These are phyloP conservation scores for Zoysia japonica DNA, from an alignment of 176 grass and related monocot genomes.

Conservation along the genomic window DNA sequence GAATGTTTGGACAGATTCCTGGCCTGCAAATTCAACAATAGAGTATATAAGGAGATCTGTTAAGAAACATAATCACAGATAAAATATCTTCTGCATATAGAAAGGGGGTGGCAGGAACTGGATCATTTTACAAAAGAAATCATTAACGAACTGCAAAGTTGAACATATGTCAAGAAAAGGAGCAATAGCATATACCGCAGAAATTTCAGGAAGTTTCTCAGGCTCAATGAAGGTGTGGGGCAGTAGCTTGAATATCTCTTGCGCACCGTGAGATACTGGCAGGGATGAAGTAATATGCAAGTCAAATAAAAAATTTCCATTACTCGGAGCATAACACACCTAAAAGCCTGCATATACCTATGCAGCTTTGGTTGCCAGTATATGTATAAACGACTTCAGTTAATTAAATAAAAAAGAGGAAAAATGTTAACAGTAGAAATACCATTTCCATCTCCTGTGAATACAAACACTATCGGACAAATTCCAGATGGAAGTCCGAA, in stretches of 20 bases:
- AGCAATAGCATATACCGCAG: constrained; percentile 56
- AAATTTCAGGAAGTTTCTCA: constrained; percentile 76
- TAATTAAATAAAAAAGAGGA: constrained; percentile 2
- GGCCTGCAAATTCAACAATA: constrained; percentile 49
- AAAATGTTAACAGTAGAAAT: constrained; percentile 5
- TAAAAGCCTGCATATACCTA: neutral
- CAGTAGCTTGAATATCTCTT: constrained; percentile 98
- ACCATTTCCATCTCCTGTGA: constrained; percentile 99
- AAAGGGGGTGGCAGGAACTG: neutral
- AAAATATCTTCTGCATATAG: neutral
- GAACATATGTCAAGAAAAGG: constrained; percentile 41
- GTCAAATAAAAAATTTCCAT: constrained; percentile 3
- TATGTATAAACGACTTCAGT: constrained; percentile 4
- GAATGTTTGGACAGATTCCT: constrained; percentile 45
- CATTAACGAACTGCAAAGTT: neutral
- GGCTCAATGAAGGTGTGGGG: constrained; percentile 76
- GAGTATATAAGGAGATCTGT: neutral
- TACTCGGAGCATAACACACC: neutral
- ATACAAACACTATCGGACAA: constrained; percentile 80
- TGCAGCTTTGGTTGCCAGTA: neutral
- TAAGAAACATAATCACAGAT: constrained; percentile 13
- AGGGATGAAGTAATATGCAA: constrained; percentile 38
- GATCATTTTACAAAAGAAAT: neutral
- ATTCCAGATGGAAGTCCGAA: constrained; percentile 82
- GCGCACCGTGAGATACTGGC: constrained; percentile 91